phyloP scores from a whole-genome alignment of 805 yeast genomes.

The Ogataea paradorogensis region DNA sequence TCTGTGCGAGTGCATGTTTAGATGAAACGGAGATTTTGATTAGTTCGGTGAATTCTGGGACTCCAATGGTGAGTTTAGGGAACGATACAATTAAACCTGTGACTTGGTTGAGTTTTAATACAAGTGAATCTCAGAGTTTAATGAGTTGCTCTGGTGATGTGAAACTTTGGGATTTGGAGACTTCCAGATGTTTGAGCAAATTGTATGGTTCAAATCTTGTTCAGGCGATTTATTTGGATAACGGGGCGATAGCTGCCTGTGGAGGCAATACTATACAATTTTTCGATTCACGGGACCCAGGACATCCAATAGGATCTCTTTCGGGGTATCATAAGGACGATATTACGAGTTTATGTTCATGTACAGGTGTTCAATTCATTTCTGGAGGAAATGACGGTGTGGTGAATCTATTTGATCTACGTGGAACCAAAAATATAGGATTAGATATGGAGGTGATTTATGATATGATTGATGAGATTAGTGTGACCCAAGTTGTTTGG shows the following conservation, averaged over 20 bases:
- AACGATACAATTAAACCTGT: constrained; percentile 14
- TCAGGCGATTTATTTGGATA: constrained; percentile 10
- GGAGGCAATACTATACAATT: constrained; percentile 13
- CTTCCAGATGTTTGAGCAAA: background rate
- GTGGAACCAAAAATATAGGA: constrained; percentile 9
- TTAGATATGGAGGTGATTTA: constrained; percentile 17
- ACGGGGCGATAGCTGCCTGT: constrained; percentile 13
- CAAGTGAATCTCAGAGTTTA: constrained; percentile 6
- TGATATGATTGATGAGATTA: constrained; percentile 7
- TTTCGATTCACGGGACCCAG: constrained; percentile 13
- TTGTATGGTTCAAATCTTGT: constrained; percentile 5
- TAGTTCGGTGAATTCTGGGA: constrained; percentile 5
- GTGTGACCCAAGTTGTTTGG: constrained; percentile 15
- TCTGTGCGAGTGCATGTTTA: constrained; percentile 11
- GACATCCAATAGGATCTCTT: constrained; percentile 9
- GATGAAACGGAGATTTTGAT: constrained; percentile 11
- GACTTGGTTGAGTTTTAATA: constrained; percentile 9
- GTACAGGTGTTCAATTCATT: constrained; percentile 7
- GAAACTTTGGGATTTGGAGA: constrained; percentile 18
- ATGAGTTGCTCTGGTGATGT: constrained; percentile 17
- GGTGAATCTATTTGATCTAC: constrained; percentile 17
- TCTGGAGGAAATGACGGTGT: constrained; percentile 22
- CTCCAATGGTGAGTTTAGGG: constrained; percentile 3
- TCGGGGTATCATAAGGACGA: constrained; percentile 18
- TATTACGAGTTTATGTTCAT: constrained; percentile 10